Evolutionary conservation across 2,329 filamentous ascomycete genomes (phyloP).

Genomic region (Pseudocercospora cruenta): DNA sequence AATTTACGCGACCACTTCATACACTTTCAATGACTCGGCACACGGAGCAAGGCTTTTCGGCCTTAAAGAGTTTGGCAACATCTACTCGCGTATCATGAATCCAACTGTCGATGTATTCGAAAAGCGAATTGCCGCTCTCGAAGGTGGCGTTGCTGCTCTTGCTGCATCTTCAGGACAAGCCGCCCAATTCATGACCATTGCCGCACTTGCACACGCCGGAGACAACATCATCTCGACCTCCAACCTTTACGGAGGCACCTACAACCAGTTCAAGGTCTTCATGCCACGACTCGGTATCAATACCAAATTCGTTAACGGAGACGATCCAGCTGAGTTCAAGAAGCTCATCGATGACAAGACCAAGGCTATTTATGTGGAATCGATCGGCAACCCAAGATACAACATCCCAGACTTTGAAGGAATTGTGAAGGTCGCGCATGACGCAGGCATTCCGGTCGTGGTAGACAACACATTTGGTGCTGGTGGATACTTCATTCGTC

Average conservation of each 20-base stretch:
- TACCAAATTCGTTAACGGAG: slow-evolving; percentile 85
- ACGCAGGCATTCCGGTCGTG: slow-evolving; percentile 62
- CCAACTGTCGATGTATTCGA: slow-evolving; percentile 96
- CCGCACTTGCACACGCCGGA: slow-evolving; percentile 79
- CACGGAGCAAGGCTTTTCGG: slow-evolving; percentile 94
- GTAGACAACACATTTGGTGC: slow-evolving; percentile 96
- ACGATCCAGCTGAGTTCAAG: slow-evolving; percentile 76
- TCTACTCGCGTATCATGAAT: slow-evolving; percentile 97
- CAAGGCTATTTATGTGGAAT: slow-evolving; percentile 90
- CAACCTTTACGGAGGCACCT: slow-evolving; percentile 92
- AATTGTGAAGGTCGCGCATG: slow-evolving; percentile 78
- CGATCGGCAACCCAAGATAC: slow-evolving; percentile 90
- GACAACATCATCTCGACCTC: slow-evolving; percentile 93
- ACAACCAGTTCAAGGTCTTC: slow-evolving; percentile 95
- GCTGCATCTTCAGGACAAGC: slow-evolving; percentile 85
- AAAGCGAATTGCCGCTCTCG: slow-evolving; percentile 92
- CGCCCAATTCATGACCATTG: slow-evolving; percentile 88
- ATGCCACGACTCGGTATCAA: slow-evolving; percentile 83
- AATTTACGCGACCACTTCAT: slow-evolving; percentile 94
- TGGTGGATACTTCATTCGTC: slow-evolving; percentile 83
- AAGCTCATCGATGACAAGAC: slow-evolving; percentile 88
- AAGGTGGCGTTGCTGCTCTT: slow-evolving; percentile 85
- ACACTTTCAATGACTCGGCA: slow-evolving; percentile 90
- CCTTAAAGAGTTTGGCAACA: slow-evolving; percentile 96
- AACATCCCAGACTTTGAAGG: slow-evolving; percentile 90